Percentiles rank a stretch among this genome's conserved stretches.
phyloP scores from a whole-genome alignment of 805 yeast genomes.

The Starmera dryadoides region DNA sequence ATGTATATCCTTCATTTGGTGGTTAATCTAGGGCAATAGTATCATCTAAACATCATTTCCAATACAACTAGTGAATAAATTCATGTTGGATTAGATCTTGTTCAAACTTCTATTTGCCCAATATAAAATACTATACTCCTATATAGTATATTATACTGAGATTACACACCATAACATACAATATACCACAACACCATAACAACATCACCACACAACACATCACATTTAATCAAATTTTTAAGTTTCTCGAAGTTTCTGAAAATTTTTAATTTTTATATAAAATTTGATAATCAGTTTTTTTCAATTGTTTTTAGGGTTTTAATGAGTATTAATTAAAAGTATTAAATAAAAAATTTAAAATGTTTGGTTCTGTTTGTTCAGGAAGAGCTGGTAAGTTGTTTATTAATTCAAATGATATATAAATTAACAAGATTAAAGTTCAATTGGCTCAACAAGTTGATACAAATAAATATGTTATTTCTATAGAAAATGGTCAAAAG shows the following conservation, averaged over 20 bases:
- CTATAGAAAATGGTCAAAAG: constrained; percentile 53
- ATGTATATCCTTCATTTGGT: constrained; percentile 54
- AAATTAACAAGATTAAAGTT: constrained; percentile 15
- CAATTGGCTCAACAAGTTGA: constrained; percentile 60
- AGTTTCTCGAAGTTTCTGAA: neutral
- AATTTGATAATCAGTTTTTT: neutral
- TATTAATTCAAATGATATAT: neutral
- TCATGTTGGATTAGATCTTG: neutral
- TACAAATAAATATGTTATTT: constrained; percentile 56
- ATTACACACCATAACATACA: too few relatives aligned
- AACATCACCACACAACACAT: neutral
- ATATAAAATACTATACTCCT: neutral
- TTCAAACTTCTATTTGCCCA: constrained; percentile 3
- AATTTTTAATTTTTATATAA: too few relatives aligned
- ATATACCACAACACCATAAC: neutral
- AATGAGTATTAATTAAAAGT: neutral
- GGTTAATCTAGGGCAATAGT: constrained; percentile 56
- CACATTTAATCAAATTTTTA: neutral
- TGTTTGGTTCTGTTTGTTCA: constrained; percentile 75
- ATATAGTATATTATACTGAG: too few relatives aligned
- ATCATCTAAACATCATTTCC: constrained; percentile 27
- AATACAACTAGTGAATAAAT: neutral
- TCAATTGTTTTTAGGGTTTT: neutral
- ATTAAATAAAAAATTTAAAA: constrained; percentile 13
- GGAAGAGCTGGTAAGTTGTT: constrained; percentile 48